Conservation (phyloP, 1,139 yeast genomes). For the Nakaseomyces nivariensis region DNA sequence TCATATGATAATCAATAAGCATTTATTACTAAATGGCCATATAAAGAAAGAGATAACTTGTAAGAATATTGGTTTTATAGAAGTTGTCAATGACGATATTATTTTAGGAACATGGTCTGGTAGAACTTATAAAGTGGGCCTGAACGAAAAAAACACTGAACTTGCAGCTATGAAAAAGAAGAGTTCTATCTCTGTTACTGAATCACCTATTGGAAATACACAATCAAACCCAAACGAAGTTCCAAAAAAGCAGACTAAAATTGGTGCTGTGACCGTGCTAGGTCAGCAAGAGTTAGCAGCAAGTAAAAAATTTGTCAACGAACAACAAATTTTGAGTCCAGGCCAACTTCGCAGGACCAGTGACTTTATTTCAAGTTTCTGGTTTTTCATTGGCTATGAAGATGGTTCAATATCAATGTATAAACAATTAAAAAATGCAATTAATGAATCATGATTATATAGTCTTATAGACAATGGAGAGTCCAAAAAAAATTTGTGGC, state of each 20-base stretch:
- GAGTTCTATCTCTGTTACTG: constrained; percentile 15
- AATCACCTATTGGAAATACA: constrained; percentile 10
- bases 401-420: constrained; percentile 24
- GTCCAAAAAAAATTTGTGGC: neutral
- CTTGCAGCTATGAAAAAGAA: constrained; percentile 9
- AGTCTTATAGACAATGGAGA: neutral
- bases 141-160: neutral
- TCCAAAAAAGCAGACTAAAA: neutral
- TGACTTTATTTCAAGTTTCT: constrained; percentile 10
- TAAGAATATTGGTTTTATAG: constrained; percentile 1
- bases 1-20: constrained; percentile 1
- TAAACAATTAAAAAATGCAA: constrained; percentile 5
- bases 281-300: neutral
- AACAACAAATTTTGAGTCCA: neutral
- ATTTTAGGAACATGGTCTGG: constrained; percentile 21
- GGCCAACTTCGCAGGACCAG: constrained; percentile 15
- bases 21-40: neutral
- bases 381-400: constrained; percentile 27
- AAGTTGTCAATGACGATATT: constrained; percentile 2
- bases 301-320: neutral
- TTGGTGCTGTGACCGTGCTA: constrained; percentile 2
- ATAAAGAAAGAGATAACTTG: neutral
- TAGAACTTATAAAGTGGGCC: constrained; percentile 6
- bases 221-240: neutral
- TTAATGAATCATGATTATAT: constrained; percentile 2